Conservation (phyloP, 345 rosid species). For the Ceriops zippeliana region DNA sequence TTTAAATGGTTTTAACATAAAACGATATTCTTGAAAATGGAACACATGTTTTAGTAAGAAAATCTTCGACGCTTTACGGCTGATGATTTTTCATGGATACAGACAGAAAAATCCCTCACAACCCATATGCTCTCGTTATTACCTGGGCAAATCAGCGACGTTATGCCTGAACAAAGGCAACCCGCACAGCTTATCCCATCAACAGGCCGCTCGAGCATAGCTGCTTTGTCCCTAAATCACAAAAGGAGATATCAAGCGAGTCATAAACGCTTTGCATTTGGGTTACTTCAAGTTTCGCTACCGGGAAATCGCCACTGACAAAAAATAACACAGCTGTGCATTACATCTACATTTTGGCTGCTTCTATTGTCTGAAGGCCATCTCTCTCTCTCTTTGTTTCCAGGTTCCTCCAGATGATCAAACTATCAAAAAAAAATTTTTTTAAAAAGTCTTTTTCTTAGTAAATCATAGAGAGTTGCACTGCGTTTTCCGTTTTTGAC, state of each 20-base stretch:
- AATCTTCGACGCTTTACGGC: no score
- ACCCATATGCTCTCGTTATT: no score
- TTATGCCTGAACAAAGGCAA: not conserved
- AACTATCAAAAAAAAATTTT: not conserved
- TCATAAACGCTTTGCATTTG: conserved; percentile 12
- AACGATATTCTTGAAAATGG: no score
- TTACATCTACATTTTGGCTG: conserved; percentile 19
- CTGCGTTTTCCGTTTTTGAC: no score
- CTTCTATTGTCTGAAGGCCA: not conserved
- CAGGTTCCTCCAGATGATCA: not conserved
- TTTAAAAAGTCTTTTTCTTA: not conserved
- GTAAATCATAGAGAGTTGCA: not conserved
- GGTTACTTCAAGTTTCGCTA: conserved; percentile 22
- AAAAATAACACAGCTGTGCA: conserved; percentile 26
- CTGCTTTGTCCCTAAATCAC: not conserved
- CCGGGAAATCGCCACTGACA: conserved; percentile 12
- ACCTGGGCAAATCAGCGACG: no score
- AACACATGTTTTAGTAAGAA: no score
- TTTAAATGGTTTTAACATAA: no score
- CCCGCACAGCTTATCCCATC: conserved; percentile 11
- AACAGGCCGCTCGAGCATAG: conserved; percentile 5
- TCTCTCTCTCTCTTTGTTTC: not conserved
- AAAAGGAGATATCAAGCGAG: conserved; percentile 13
- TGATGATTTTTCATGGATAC: no score
- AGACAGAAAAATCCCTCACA: no score